Evolutionary conservation across 2,329 filamentous ascomycete species (phyloP), one percentile per base, ranked within the genome.

Genomic region (Fonsecaea pedrosoi): DNA sequence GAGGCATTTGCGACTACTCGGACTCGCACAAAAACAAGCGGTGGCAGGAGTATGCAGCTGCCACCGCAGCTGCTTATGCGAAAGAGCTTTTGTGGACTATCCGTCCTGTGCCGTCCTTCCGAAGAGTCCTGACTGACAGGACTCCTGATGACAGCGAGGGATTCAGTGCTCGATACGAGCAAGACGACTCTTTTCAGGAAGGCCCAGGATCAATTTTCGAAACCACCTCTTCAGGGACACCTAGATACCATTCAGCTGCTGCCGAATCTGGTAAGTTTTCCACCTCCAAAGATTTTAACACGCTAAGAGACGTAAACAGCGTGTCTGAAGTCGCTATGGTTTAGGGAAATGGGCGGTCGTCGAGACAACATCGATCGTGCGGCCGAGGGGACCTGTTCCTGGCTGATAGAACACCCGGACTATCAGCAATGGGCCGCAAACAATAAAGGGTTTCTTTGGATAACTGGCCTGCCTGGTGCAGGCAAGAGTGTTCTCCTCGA

Each of bases 1-100:
- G 80, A 15, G 79, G 78, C 0, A 79, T 82, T 0, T 82, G 75
- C 18, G 77, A 81, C 57, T 82, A 81, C 56, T 73, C 77, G 5
- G 80, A 82, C 62, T 77, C 74, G 0, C 78, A 81, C 59, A 80
- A 80, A 68, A 75, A 75, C 34, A 75, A 81, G 8, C 32, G 48
- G 3, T 81, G 78, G 79, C 77, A 80, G 35, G 45, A 50, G 0
- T 80, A 78, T 65, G 78, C 79, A 0, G 77, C 74, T 3, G 74
- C 65, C 4, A 74, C 67, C 6, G 78, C 73, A 5, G 77, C 75
- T 3, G 77, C 74, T n/a, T 75, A 62, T 40, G 68, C 72, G 7
- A 74, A 70, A 61, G 72, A 74, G 54, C 42, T 71, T 4, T 60
- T 71, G n/a, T 45, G 15, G 40, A 45, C 21, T 18, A 45, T 45